Evolutionary conservation across 2,329 filamentous ascomycete species (phyloP).

Genomic region (Penicillium olsonii): DNA sequence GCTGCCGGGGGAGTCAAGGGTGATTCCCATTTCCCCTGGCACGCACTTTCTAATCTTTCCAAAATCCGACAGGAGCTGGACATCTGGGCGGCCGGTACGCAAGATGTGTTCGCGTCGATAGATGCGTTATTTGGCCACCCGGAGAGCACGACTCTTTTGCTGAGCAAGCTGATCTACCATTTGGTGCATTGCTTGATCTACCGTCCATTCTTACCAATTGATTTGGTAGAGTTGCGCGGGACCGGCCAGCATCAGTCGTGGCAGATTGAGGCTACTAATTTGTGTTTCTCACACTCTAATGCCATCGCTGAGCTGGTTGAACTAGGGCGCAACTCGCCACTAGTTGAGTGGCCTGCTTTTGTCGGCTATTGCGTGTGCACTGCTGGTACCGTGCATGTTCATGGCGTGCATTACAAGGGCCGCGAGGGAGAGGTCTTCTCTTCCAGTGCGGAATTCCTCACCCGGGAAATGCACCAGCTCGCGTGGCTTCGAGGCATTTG

Average conservation of each 20-base stretch:
- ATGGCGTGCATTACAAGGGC: constrained; percentile 76
- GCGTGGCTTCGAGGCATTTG: constrained; percentile 73
- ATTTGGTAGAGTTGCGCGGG: constrained; percentile 76
- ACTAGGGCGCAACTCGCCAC: constrained; percentile 70
- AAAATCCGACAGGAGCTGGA: constrained; percentile 84
- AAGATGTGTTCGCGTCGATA: constrained; percentile 75
- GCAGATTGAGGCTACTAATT: constrained; percentile 88
- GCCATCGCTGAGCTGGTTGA: constrained; percentile 82
- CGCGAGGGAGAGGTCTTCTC: constrained; percentile 65
- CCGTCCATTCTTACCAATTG: constrained; percentile 81
- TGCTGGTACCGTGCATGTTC: constrained; percentile 83
- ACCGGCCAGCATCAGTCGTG: constrained; percentile 85
- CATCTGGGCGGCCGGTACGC: constrained; percentile 79
- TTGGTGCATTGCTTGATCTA: constrained; percentile 85
- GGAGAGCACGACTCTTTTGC: constrained; percentile 74
- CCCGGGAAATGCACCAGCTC: constrained; percentile 77
- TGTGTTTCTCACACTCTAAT: constrained; percentile 84
- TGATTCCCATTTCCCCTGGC: constrained; percentile 89
- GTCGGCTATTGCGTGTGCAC: constrained; percentile 85
- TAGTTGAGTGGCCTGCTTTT: constrained; percentile 83
- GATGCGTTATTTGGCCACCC: constrained; percentile 74
- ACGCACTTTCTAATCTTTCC: constrained; percentile 79
- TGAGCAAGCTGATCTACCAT: constrained; percentile 86
- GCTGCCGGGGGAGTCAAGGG: constrained; percentile 84
- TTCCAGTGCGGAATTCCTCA: constrained; percentile 68